phyloP scores from a whole-genome alignment of 177 flowering plant species.

The Vitis hybrid region DNA sequence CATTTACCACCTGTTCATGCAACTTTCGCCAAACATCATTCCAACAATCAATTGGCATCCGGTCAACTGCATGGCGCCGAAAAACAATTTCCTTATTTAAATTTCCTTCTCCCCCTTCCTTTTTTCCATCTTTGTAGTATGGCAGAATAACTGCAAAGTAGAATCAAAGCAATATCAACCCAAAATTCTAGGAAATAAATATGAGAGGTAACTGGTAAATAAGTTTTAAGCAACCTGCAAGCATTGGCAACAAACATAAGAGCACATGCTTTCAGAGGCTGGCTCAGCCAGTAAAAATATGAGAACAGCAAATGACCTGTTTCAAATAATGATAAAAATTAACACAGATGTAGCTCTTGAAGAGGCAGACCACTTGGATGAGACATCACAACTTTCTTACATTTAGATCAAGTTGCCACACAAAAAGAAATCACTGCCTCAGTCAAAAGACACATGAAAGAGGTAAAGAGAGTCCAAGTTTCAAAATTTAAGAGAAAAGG shows the following conservation, averaged over 20 bases:
- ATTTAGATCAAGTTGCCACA: too few relatives aligned
- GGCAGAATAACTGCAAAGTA: conserved; percentile 75
- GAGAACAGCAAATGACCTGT: background rate
- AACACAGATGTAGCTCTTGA: background rate
- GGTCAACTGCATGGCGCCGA: conserved; percentile 82
- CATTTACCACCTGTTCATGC: conserved; percentile 87
- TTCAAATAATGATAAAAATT: background rate
- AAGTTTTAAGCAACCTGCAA: background rate
- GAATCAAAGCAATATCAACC: background rate
- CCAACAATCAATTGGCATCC: conserved; percentile 95
- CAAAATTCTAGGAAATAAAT: background rate
- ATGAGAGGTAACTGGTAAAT: conserved; percentile 1
- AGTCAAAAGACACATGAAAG: too few relatives aligned
- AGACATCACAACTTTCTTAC: background rate
- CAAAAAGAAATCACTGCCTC: too few relatives aligned
- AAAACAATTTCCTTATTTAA: conserved; percentile 63
- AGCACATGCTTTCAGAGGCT: background rate
- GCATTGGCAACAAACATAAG: background rate
- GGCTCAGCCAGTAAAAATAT: background rate
- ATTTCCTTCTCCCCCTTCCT: conserved; percentile 29
- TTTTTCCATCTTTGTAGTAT: conserved; percentile 69
- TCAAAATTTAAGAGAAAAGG: too few relatives aligned
- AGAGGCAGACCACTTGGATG: background rate
- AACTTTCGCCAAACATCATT: conserved; percentile 94
- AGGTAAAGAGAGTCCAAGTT: too few relatives aligned